Evolutionary conservation across 176 grass and related monocot genomes (phyloP), one percentile per base, ranked within the genome.

Genomic region (Canna indica): DNA sequence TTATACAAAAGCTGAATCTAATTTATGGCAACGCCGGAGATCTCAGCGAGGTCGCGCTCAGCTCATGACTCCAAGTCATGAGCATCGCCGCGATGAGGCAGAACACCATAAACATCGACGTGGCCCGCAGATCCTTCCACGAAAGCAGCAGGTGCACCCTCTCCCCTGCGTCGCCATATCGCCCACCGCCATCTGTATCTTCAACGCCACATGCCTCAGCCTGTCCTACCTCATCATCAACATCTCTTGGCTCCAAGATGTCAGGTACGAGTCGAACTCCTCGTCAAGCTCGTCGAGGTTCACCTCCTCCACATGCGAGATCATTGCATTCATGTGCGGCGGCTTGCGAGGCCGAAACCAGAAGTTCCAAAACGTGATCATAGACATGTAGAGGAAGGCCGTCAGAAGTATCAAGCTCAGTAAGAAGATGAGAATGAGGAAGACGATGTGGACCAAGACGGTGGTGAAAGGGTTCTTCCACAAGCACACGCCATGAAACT

Each of bases 81-180:
- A n/a, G n/a, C 65, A 26, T 3, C 38, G 65, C 65, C n/a, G 38
- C 38, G 22, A 42, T 14, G 1, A 68, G 38, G 65, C 65, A 68
- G 65, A 68, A 68, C 38, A 68, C 65, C 65, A 68, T 45, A 38
- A 68, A 68, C n/a, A 68, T 68, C 9, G 38, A 17, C 20, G 65
- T 68, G 65, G 65, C 65, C 20, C 65, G 65, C 13, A 38, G 65
- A 27, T 68, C 65, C 39, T 38, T 68, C 65, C 65, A 68, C 32
- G 65, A 26, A 36, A 68, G 65, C 35, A 68, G 36, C 38, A 45
- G 65, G 0, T 45, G 36, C 38, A 68, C 20, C 38, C 65, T 39
- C 65, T 68, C 65, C 65, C 65, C 22, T 68, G 65, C 36, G 65
- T 44, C 20, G 65, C 65, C 16, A 68, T 44, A 38, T 68, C 36